Evolutionary conservation across 2,329 filamentous ascomycete species (phyloP), one percentile per base, ranked within the genome.

Genomic region (Fusarium mangiferae): DNA sequence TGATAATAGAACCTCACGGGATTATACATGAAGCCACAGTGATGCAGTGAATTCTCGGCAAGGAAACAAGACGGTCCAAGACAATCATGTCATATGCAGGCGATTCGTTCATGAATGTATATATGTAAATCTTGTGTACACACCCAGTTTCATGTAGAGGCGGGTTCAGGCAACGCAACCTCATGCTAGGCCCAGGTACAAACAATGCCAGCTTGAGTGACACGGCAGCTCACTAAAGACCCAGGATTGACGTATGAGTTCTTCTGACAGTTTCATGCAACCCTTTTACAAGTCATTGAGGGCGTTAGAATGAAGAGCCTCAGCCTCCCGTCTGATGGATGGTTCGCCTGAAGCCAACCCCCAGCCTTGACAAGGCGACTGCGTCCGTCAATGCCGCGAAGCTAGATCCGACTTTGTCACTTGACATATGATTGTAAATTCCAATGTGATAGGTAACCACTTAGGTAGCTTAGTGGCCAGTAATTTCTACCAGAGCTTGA

Each of bases 351-450:
- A 22, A 17, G 45, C 38, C 44, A 18, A 24, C n/a, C 49, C 38
- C 26, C 38, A 24, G 24, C 35, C 45, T 26, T 38, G 14, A 26
- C 38, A 26, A 65, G 60, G 51, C 60, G 44, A 28, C 52, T 28
- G 20, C 64, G 56, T 57, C n/a, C 28, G 17, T 24, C 24, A 30
- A 26, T 30, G 33, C 33, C 26, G 33, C 54, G 39, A 28, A 30
- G 24, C 24, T 10, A 58, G 36, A 24, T n/a, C 15, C 14, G 36
- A 39, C 46, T 41, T 36, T 33, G 26, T 56, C 62, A 48, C 30
- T 35, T n/a, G 33, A 35, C 39, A 24, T 30, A 30, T 30, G 11
- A 52, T 52, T 71, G 68, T 56, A 41, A 72, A 35, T 62, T 62
- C 36, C 38, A 71, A 41, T 41, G 28, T 28, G 51, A 45, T 39